Percentiles rank a stretch among this genome's conserved stretches.
Evolutionary conservation across 2,329 filamentous ascomycete species (phyloP).

Genomic region (Ophiostoma sp.): DNA sequence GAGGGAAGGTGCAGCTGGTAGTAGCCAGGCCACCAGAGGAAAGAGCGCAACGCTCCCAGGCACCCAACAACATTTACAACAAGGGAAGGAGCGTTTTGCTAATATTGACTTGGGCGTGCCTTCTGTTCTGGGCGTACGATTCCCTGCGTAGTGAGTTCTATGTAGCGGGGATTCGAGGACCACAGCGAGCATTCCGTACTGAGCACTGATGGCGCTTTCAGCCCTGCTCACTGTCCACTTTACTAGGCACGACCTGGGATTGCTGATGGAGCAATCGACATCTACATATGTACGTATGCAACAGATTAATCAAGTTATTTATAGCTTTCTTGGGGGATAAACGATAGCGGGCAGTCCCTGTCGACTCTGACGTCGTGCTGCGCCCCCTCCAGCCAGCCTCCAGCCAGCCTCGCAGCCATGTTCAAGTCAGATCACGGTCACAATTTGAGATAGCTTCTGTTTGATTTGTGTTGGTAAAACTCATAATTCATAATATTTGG

Average conservation of each 20-base stretch:
- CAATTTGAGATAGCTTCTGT: neutral
- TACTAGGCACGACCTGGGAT: neutral
- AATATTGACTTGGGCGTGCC: neutral
- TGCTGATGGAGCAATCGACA: neutral
- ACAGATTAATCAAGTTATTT: constrained; percentile 1
- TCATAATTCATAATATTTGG: constrained; percentile 9
- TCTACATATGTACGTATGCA: too few relatives aligned
- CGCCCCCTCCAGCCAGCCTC: neutral
- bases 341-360: neutral
- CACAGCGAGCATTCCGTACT: neutral
- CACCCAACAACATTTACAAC: neutral
- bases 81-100: neutral
- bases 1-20: neutral
- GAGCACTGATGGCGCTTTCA: neutral
- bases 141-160: too few relatives aligned
- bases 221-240: constrained; percentile 4
- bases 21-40: neutral
- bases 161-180: neutral
- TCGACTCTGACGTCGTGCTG: neutral
- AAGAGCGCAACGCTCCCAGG: neutral
- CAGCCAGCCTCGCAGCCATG: neutral
- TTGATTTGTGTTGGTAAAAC: neutral
- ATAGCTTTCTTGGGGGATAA: neutral
- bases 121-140: neutral
- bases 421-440: neutral